These are phyloP conservation scores for Aschersonia sp. DNA, from an alignment of 2,329 filamentous ascomycete species.

Conservation along the genomic window DNA sequence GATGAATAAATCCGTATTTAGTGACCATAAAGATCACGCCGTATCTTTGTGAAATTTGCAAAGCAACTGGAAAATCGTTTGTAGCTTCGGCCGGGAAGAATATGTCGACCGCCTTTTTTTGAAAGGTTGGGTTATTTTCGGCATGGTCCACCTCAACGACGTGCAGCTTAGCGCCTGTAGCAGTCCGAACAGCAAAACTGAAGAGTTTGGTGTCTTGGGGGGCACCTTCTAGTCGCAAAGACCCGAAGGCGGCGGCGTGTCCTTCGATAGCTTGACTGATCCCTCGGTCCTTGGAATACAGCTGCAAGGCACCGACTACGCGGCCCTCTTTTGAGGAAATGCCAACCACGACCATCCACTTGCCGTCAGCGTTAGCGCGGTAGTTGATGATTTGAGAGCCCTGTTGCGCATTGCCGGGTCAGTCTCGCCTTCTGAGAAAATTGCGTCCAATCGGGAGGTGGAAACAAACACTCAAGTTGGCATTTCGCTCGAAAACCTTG, in stretches of 20 bases:
- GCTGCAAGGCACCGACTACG: conserved; percentile 90
- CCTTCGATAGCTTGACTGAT: conserved; percentile 98
- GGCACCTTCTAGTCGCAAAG: conserved; percentile 75
- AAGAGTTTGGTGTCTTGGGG: conserved; percentile 89
- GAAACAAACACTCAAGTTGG: conserved; percentile 63
- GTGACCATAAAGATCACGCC: conserved; percentile 94
- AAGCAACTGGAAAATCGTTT: conserved; percentile 95
- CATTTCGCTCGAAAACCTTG: conserved; percentile 90
- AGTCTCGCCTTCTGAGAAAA: background rate
- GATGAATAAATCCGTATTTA: conserved; percentile 97
- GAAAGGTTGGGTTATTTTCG: conserved; percentile 74
- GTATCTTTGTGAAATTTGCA: conserved; percentile 94
- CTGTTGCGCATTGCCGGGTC: conserved; percentile 26
- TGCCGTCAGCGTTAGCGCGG: conserved; percentile 84
- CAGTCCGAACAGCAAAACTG: conserved; percentile 85
- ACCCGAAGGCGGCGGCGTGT: conserved; percentile 89
- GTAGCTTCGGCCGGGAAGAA: conserved; percentile 93
- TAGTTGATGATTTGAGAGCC: conserved; percentile 99
- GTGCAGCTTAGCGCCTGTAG: conserved; percentile 85
- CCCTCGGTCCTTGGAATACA: conserved; percentile 89
- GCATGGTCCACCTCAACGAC: conserved; percentile 95
- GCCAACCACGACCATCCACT: conserved; percentile 96
- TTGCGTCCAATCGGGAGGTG: background rate
- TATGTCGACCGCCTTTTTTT: conserved; percentile 93
- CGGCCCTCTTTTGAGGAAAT: conserved; percentile 89